These are phyloP conservation scores for Primulina tabacum DNA, from an alignment of 257 asterid species.

Conservation along the genomic window DNA sequence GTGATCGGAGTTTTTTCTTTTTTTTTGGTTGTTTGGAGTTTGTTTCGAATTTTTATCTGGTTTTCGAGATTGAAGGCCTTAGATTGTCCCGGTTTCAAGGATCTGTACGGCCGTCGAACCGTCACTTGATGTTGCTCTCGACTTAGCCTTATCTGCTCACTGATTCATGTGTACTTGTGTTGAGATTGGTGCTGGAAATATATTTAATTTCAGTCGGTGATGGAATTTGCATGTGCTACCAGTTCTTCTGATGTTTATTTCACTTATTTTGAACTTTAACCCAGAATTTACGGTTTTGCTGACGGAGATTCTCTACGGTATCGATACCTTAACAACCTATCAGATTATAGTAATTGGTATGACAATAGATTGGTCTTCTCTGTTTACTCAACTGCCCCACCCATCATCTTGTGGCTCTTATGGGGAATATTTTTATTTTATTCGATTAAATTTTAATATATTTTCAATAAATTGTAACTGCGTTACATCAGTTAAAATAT, in stretches of 20 bases:
- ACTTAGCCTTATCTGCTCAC: neutral
- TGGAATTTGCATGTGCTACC: neutral
- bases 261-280: neutral
- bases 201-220: too few relatives aligned
- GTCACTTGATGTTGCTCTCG: neutral
- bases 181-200: neutral
- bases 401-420: too few relatives aligned
- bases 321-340: too few relatives aligned
- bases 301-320: neutral
- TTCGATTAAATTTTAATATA: too few relatives aligned
- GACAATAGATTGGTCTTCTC: neutral
- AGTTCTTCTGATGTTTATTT: too few relatives aligned
- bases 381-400: neutral
- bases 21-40: neutral
- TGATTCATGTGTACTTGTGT: neutral
- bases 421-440: too few relatives aligned
- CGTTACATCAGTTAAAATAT: too few relatives aligned
- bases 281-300: neutral
- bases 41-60: neutral
- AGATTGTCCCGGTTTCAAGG: neutral
- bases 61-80: neutral
- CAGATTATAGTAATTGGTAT: neutral
- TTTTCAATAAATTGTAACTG: too few relatives aligned
- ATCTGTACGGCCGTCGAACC: neutral
- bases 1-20: neutral